Base-by-base conservation (phyloP, 495 filamentous ascomycete species). In the Annulohypoxylon stygium region DNA sequence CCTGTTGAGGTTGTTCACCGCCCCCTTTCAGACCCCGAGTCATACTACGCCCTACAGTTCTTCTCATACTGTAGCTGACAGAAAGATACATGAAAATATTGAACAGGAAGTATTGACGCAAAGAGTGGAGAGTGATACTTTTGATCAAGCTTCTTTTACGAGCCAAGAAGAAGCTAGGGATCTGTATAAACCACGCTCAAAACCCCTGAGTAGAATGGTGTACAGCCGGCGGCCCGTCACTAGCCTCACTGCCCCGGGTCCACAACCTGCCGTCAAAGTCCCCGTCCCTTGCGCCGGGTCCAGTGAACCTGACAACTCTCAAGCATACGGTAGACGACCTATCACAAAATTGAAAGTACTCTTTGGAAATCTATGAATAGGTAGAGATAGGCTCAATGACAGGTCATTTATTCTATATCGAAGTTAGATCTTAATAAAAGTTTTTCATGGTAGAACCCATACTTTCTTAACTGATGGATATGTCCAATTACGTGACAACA, bases 1-100 rank as follows among this genome's bases (percentile, higher is more conserved):
- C 53, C n/a, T 57, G 53, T 57, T 10, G n/a, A 37, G 20, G 53
- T 6, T 20, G 7, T 57, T 20, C 30, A 57, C 53, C 53, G 53
- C 53, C 53, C 16, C n/a, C 14, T 37, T 33, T 30, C 30, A 30
- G 53, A n/a, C 36, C 0, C 53, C 53, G 53, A 57, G n/a, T 37
- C 53, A 37, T 20, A 9, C 7, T 2, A 6, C 4, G 3, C 43
- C n/a, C 1, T 18, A 20, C 26, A 37, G n/a, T 8, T 57, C 16
- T 11, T 57, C n/a, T 37, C 53, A 3, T 33, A 37, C 51, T 33
- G 51, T 51, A 3, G 23, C 26, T 26, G 51, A 34, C 12, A 51
- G 4, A 11, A 34, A 55, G 12, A 16, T 16, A 55, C 26, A 34
- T 34, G 4, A 14, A 6, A 16, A 55, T 26, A 16, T n/a, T 55